Evolutionary conservation across 495 filamentous ascomycete genomes (phyloP), one percentile per base, ranked within the genome.

Genomic region (Podospora fimiseda): DNA sequence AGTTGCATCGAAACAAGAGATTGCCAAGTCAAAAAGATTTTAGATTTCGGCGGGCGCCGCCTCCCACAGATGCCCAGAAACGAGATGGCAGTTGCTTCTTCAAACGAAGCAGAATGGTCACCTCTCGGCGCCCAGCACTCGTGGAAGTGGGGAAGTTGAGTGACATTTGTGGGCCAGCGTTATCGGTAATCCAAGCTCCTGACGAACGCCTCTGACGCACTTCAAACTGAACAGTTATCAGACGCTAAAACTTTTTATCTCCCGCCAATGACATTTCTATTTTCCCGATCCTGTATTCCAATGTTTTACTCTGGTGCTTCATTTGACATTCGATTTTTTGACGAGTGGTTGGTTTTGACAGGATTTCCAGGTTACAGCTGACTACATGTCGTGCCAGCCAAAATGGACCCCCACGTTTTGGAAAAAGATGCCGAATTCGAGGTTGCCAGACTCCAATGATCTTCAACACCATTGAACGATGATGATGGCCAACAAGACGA

Each of bases 221-320:
- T 9, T 4, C 4, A 5, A 18, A 41, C 4, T 41, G 11, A 7
- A 14, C 39, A 7, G 44, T 47, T 47, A 47, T 47, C 44, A 30
- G 44, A 47, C 44, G 44, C 44, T 47, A 47, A 47, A 33, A 47
- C n/a, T n/a, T 24, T n/a, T 33, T 27, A 47, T 47, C 44, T 47
- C 20, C 23, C 14, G 23, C 44, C 22, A 47, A 47, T 47, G 22
- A 47, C 7, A 2, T 21, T 21, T 44, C 14, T 44, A 18, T 13
- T 13, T 18, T 19, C 23, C 23, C 22, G 18, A 44, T 18, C 42
- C 18, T 44, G 15, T 21, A 44, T 22, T 44, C 14, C 42, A 23
- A 2, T 23, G 8, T 44, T 22, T 21, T 9, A 9, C 20, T 22
- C 42, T 13, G 5, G 27, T 5, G 27, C 27, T 6, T 33, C 27